Percentiles rank a stretch among this genome's conserved stretches.
These are phyloP conservation scores for Lyophyllum decastes DNA, from an alignment of 768 basidiomycete species.

Conservation along the genomic window DNA sequence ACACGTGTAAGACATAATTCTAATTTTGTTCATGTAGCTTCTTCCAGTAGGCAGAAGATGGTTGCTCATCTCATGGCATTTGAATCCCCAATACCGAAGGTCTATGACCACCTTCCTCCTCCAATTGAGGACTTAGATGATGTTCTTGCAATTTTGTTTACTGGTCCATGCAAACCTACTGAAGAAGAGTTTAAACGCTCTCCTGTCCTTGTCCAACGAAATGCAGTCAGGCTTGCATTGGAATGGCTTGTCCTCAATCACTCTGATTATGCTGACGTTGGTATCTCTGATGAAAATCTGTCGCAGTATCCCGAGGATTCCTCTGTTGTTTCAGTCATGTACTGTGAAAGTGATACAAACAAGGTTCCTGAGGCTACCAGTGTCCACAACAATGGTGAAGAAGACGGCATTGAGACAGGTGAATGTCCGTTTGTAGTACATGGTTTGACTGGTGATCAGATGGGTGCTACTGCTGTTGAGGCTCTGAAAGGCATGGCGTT, in stretches of 20 bases:
- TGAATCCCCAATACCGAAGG: constrained; percentile 22
- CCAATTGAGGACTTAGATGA: constrained; percentile 1
- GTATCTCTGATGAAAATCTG: constrained; percentile 28
- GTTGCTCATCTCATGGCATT: constrained; percentile 30
- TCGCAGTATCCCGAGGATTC: constrained; percentile 20
- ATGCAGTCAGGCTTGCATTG: constrained; percentile 24
- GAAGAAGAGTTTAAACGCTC: constrained; percentile 25
- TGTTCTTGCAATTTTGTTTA: constrained; percentile 28
- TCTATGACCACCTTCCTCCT: constrained; percentile 28
- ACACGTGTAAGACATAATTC: constrained; percentile 24
- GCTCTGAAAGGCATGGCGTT: constrained; percentile 23
- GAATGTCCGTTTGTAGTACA: constrained; percentile 38
- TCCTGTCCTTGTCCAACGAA: constrained; percentile 31
- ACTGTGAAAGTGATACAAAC: not conserved
- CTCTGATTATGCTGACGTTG: constrained; percentile 28
- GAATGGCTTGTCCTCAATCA: constrained; percentile 37
- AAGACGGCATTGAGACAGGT: constrained; percentile 25
- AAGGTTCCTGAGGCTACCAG: not conserved
- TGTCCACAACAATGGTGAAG: constrained; percentile 6
- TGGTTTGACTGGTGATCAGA: constrained; percentile 29
- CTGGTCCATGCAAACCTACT: constrained; percentile 25
- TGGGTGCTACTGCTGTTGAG: constrained; percentile 13
- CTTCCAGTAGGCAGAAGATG: constrained; percentile 26
- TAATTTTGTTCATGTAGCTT: constrained; percentile 27
- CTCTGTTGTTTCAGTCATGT: constrained; percentile 25